Evolutionary conservation across 768 basidiomycete species (phyloP), one percentile per base, ranked within the genome.

Genomic region (Mycena pura): DNA sequence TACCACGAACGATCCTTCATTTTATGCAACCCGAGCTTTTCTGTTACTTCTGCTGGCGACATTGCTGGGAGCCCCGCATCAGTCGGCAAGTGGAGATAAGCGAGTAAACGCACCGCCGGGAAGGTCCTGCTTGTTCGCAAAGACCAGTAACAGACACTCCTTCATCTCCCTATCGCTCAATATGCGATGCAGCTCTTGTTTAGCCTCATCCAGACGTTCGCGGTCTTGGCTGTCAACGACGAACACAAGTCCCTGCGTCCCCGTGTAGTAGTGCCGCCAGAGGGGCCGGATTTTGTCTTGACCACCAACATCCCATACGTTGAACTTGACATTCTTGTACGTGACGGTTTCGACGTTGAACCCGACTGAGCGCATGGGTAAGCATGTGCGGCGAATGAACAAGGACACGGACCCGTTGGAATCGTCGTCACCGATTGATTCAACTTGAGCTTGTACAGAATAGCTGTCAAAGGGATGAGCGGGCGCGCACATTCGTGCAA

Each of bases 271-370:
- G 77, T 99, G 96, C 78, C 96, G 85, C 96, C 96, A 99, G 39
- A 99, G 82, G 24, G 96, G 96, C 49, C 96, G 86, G 72, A 99
- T 99, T 85, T 99, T 99, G 82, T 99, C 96, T 79, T 99, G 96
- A n/a, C 96, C 96, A 69, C 96, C 96, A 38, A 99, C 96, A 73
- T 97, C 95, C 94, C 95, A 92, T 7, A 93, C 90, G 67, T 93
- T 94, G 81, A 94, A 95, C 74, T 93, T 93, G 72, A 94, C 95
- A 63, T 99, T 98, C 85, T 97, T 97, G 80, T 99, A 99, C 45
- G 95, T 97, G 52, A 99, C 96, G 4, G 96, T 99, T 78, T 99
- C 96, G 61, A 99, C 96, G 71, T 99, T 99, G 86, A 99, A 99
- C 22, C 96, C 96, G 73, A 97, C 95, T 94, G 69, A 47, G 50